Evolutionary conservation across 306 rosid species (phyloP), one percentile per base, ranked within the genome.

Genomic region (Sicyos edulis): DNA sequence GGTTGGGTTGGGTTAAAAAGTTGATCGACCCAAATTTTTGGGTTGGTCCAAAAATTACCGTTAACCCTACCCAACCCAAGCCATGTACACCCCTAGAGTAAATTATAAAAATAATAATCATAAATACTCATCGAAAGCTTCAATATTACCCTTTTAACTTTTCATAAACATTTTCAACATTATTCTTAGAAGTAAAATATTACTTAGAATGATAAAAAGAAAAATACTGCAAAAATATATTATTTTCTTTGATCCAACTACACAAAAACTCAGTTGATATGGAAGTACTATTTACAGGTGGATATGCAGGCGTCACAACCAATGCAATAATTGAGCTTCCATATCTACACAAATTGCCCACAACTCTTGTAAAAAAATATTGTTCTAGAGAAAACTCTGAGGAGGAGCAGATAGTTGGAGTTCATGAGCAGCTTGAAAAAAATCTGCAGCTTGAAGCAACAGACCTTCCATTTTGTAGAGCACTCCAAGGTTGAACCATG

Each of bases 361-460:
- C n/a, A 29, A 12, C 32, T 54, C 54, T 66, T 22, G 47, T 6
- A 19, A 21, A 45, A 22, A 21, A 65, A 19, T 19, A 19, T 44
- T 67, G 40, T 67, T 67, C 78, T 78, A 85, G 52, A 64, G 74
- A 61, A 87, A 83, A 67, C 82, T 75, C 80, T 76, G 87, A 50
- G 85, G 91, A 19, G 96, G 97, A 79, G 93, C 88, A 1, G 95
- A 87, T 57, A 78, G 69, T 77, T 89, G 72, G 62, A 88, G 89
- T 63, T 89, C 95, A 75, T 80, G 82, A 13, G 97, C 91, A 74
- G 91, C 96, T 82, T 92, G 96, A 79, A 92, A 89, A 84, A 82
- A 86, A 20, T 88, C 91, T 47, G 92, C 91, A 57, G 97, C 92
- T 80, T 89, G 86, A 71, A 78, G 91, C 37, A 82, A 61, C 10